Evolutionary conservation across 139 green algal genomes (phyloP), one percentile per base, ranked within the genome.

Genomic region (Picochlorum sp.): DNA sequence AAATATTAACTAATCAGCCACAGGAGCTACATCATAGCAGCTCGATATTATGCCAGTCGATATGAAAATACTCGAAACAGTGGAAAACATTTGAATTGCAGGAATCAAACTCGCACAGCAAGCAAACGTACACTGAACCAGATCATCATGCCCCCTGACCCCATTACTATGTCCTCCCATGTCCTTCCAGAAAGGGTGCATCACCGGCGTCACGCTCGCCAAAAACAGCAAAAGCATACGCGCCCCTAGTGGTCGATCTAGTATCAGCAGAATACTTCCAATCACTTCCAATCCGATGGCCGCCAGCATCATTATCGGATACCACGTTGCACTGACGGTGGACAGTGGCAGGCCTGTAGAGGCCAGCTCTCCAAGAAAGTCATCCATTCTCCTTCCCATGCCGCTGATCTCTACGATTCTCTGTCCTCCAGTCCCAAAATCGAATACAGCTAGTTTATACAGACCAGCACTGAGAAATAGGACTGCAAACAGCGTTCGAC

Each of bases 221-320:
- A 62, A 16, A 33, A 62, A 62, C 7, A 62, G 9, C 55, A 62
- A 31, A 30, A 62, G 31, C 29, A 62, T 28, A 16, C 20, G n/a
- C 55, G 55, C 55, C 14, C 55, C 55, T 28, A 62, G 29, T 9
- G 29, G 13, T 54, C 55, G 5, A 33, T 62, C 31, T 8, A 62
- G 8, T 6, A 62, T 41, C 16, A 62, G 33, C 30, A 62, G 31
- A 9, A 62, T 26, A 25, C 30, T 33, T 18, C 55, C 55, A 62
- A 31, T 28, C 14, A 62, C 18, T 31, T 62, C 55, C 12, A 62
- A 9, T 10, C 12, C 32, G 9, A 54, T 62, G 18, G 55, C 29
- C 7, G n/a, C 32, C 29, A 54, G 14, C 30, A 62, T 31, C 0
- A 50, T 26, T 28, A 25, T 25, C n/a, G 55, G 55, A 55, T 62